phyloP scores from a whole-genome alignment of 768 basidiomycete species.

The Candolleomyces aberdarensis region DNA sequence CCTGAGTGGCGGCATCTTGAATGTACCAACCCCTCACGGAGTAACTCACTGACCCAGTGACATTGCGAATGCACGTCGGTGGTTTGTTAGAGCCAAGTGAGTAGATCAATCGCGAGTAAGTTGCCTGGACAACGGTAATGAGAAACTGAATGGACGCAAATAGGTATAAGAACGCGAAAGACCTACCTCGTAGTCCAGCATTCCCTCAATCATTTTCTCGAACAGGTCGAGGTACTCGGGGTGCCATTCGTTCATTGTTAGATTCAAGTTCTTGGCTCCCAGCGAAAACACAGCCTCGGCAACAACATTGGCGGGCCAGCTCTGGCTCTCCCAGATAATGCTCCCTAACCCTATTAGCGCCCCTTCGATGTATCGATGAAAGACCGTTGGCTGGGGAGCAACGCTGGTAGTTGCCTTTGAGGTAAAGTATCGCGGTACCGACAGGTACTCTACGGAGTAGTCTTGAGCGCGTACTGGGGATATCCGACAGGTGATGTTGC shows the following conservation, averaged over 20 bases:
- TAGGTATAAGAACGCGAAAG: no score
- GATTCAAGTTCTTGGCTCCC: constrained; percentile 16
- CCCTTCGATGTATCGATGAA: constrained; percentile 1
- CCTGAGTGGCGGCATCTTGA: no score
- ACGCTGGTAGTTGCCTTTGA: not conserved
- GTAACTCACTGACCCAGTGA: no score
- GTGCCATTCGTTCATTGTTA: constrained; percentile 1
- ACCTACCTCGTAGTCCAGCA: constrained; percentile 11
- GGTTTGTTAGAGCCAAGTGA: no score
- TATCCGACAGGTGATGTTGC: constrained; percentile 18
- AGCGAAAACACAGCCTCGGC: constrained; percentile 11
- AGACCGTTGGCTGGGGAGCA: not conserved
- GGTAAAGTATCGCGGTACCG: not conserved
- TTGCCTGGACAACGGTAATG: no score
- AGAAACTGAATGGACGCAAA: no score
- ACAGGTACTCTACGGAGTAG: constrained; percentile 16
- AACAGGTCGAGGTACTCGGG: constrained; percentile 14
- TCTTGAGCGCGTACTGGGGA: constrained; percentile 14
- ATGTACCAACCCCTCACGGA: no score
- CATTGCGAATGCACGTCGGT: no score
- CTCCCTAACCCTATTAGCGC: not conserved
- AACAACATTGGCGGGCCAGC: not conserved
- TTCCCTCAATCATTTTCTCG: constrained; percentile 21
- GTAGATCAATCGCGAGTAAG: no score
- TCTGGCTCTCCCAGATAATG: not conserved